Conservation (phyloP, 805 yeast species). For the Candida pseudoglaebosa region DNA sequence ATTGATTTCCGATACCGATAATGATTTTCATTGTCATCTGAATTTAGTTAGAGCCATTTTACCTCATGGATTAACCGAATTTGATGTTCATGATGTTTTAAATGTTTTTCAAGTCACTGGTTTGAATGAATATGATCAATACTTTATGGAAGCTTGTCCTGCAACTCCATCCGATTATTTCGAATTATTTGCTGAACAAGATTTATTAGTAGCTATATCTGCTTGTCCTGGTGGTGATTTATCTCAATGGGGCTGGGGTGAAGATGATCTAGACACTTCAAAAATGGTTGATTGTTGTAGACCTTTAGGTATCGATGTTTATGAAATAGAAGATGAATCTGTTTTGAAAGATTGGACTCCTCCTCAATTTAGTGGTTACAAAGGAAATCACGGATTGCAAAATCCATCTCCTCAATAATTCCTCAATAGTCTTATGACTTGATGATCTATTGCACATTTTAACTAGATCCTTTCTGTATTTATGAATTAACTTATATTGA, state of each 20-base stretch:
- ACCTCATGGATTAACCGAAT: slow-evolving; percentile 60
- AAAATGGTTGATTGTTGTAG: slow-evolving; percentile 62
- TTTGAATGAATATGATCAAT: slow-evolving; percentile 58
- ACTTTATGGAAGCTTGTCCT: slow-evolving; percentile 69
- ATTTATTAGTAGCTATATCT: slow-evolving; percentile 57
- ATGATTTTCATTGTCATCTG: slow-evolving; percentile 65
- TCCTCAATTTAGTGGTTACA: slow-evolving; percentile 49
- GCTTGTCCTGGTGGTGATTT: slow-evolving; percentile 73
- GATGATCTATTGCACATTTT: no score
- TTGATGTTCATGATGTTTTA: slow-evolving; percentile 65
- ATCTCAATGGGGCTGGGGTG: slow-evolving; percentile 71
- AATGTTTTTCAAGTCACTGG: slow-evolving; percentile 72
- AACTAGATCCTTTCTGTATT: no score
- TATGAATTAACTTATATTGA: no score
- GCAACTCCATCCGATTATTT: slow-evolving; percentile 57
- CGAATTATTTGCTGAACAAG: slow-evolving; percentile 65
- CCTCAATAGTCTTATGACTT: no score
- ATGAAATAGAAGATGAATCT: slow-evolving; percentile 42
- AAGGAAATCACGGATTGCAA: slow-evolving; percentile 57
- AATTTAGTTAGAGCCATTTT: slow-evolving; percentile 56
- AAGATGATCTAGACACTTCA: slow-evolving; percentile 39
- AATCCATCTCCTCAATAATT: no score
- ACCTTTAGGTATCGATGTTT: slow-evolving; percentile 61
- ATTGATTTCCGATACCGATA: slow-evolving; percentile 58
- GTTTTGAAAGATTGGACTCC: slow-evolving; percentile 48